phyloP scores from a whole-genome alignment of 2,329 filamentous ascomycete genomes.

The Sporothrix pseudoabietina region DNA sequence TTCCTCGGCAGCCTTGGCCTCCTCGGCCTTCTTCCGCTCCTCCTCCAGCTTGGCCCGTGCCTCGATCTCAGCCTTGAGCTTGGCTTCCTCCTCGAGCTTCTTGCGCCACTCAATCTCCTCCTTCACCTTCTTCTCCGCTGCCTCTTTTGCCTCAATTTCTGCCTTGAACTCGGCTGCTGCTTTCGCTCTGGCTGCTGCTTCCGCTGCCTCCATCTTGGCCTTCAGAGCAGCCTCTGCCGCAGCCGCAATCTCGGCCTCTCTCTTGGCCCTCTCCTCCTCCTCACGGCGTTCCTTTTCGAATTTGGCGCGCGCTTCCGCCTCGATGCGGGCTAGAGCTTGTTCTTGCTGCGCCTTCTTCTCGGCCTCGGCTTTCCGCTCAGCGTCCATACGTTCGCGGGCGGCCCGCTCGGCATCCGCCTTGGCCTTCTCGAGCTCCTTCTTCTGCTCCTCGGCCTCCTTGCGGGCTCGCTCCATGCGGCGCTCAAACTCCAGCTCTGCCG shows the following conservation, averaged over 20 bases:
- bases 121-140: slow-evolving; percentile 37
- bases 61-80: slow-evolving; percentile 47
- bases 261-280: slow-evolving; percentile 47
- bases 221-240: slow-evolving; percentile 37
- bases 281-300: slow-evolving; percentile 46
- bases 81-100: slow-evolving; percentile 51
- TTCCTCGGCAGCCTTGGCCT: slow-evolving; percentile 47
- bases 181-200: slow-evolving; percentile 48
- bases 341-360: slow-evolving; percentile 41
- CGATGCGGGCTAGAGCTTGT: slow-evolving; percentile 42
- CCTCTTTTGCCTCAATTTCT: slow-evolving; percentile 43
- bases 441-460: slow-evolving; percentile 49
- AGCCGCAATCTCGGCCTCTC: slow-evolving; percentile 54
- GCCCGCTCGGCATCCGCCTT: slow-evolving; percentile 50
- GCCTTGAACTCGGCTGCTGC: slow-evolving; percentile 45
- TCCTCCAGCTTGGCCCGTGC: slow-evolving; percentile 51
- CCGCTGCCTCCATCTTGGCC: slow-evolving; percentile 50
- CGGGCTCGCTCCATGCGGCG: slow-evolving; percentile 40
- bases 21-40: slow-evolving; percentile 51
- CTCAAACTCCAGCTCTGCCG: slow-evolving; percentile 37
- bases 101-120: slow-evolving; percentile 48
- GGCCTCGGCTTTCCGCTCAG: slow-evolving; percentile 45
- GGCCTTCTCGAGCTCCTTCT: slow-evolving; percentile 52
- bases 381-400: slow-evolving; percentile 47
- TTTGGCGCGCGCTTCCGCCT: slow-evolving; percentile 42